phyloP scores from a whole-genome alignment of 495 filamentous ascomycete species.

The Xylaria cubensis region DNA sequence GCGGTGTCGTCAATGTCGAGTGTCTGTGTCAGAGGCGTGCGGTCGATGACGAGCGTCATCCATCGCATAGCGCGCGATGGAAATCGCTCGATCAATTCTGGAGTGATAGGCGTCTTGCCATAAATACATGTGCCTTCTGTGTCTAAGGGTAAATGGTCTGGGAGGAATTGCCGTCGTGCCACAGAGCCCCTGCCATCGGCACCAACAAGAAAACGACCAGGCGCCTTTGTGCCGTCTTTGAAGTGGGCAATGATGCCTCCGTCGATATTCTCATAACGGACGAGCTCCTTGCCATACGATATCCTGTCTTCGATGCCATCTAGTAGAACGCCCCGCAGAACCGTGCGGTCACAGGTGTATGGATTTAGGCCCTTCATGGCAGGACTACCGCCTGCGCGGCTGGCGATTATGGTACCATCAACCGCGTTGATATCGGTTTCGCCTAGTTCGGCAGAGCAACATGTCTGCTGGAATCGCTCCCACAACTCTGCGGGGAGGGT shows the following conservation, averaged over 20 bases:
- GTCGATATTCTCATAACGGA: slow-evolving; percentile 19
- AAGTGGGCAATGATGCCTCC: slow-evolving; percentile 37
- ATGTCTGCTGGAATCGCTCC: slow-evolving; percentile 11
- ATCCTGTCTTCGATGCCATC: slow-evolving; percentile 42
- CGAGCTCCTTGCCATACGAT: neutral
- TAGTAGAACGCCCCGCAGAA: slow-evolving; percentile 57
- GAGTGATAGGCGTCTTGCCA: slow-evolving; percentile 11
- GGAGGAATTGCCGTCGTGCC: neutral
- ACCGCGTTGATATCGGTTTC: slow-evolving; percentile 8
- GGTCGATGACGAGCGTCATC: slow-evolving; percentile 11
- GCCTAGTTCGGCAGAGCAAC: slow-evolving; percentile 8
- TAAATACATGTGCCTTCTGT: slow-evolving; percentile 11
- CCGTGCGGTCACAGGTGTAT: slow-evolving; percentile 63
- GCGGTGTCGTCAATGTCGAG: slow-evolving; percentile 12
- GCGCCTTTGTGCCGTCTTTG: slow-evolving; percentile 37
- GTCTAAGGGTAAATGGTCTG: slow-evolving; percentile 5
- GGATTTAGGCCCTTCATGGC: slow-evolving; percentile 54
- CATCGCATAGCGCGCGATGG: slow-evolving; percentile 9
- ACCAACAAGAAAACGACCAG: slow-evolving; percentile 15
- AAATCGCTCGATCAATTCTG: neutral
- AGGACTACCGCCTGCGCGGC: slow-evolving; percentile 58
- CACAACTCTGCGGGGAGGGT: neutral
- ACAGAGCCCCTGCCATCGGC: slow-evolving; percentile 5
- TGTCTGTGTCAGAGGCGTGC: slow-evolving; percentile 10
- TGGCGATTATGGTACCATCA: slow-evolving; percentile 34